Base-by-base conservation (phyloP, 176 grass and related monocot species). In the Rhynchospora pubera region DNA sequence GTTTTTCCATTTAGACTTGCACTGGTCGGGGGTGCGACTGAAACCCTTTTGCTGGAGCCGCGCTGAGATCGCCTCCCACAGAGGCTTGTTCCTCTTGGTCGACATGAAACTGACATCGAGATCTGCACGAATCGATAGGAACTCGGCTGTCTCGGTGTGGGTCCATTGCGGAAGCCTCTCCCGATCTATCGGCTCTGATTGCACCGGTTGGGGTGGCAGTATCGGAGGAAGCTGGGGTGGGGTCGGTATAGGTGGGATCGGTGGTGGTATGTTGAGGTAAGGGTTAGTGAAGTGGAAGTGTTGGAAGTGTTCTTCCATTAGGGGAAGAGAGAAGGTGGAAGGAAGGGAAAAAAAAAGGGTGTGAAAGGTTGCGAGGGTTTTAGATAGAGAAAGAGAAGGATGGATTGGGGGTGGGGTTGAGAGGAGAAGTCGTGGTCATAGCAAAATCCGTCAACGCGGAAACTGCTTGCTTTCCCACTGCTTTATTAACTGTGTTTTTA, bases 1-100 rank as follows among this genome's bases (percentile, higher is more conserved):
- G 71, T 99, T 99, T 82, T 99, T 99, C 96, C 96, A 99, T 90
- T 99, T 99, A 85, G 96, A 99, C 89, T 99, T 99, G 89, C 96
- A 99, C 93, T 99, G 96, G 47, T 95, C 96, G 5, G 96, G 89
- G 1, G 96, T 95, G 69, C 96, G 89, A 3, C 51, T 9, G 85
- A 99, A 99, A 1, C 96, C 92, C 18, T 84, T 91, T 24, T 44
- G 85, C 16, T 58, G 84, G 51, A 99, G 96, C 62, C 87, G 52
- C 5, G 84, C 57, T 13, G 96, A 83, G 59, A 88, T 87, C 23
- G 91, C 84, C 39, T 99, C 96, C 96, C 96, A 99, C 58, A 99
- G 91, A 5, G 89, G 92, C 84, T 99, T 99, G 87, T 99, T 99
- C 64, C 96, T 89, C 91, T 99, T 99, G 75, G 96, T 99, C 57